Base-by-base conservation (phyloP, 768 basidiomycete species). In the Phylloporus scabripes region DNA sequence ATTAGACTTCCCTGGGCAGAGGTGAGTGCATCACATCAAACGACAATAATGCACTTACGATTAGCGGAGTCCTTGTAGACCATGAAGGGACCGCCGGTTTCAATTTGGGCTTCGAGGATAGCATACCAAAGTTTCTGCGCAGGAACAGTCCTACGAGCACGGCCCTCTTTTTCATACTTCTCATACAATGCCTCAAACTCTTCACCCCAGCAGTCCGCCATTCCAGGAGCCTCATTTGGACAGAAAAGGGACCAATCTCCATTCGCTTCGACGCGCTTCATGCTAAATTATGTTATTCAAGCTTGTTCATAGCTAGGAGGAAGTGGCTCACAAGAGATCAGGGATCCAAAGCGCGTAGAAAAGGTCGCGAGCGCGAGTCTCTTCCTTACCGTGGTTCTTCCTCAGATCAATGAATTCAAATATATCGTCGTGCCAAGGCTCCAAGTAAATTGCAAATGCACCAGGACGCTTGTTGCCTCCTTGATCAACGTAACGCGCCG, bases 81-180 rank as follows among this genome's bases (percentile, higher is more conserved):
- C 92, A 98, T 98, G 75, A 97, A 99, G 0, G 96, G 96, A n/a
- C 86, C 87, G 43, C 96, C 96, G 1, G 96, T 99, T 73, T 99
- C 95, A 58, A 95, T 92, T 70, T 99, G 96, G 11, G 93, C 83
- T 62, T 98, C 96, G 34, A 98, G 74, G 57, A 98, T 83, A 29
- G 93, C 92, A 65, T 95, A 97, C 95, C 96, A 99, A 32, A 99
- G 80, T 71, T 98, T 97, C 69, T 98, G 96, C 3, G 96, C 96
- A 39, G 91, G 83, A 55, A 99, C 72, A 15, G 80, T 78, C 74
- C 86, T 87, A 59, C 85, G 82, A 3, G 85, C 85, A 23, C 90
- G 83, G 18, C 92, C 93, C 65, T 94, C 93, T 49, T 75, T 78
- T 72, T 98, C 95, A 62, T 98, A 98, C 54, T 77, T 80, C 63